A percentile compares a stretch with the other conserved stretches of the same genome.
phyloP scores from a whole-genome alignment of 768 basidiomycete genomes.

The Serendipita vermifera region DNA sequence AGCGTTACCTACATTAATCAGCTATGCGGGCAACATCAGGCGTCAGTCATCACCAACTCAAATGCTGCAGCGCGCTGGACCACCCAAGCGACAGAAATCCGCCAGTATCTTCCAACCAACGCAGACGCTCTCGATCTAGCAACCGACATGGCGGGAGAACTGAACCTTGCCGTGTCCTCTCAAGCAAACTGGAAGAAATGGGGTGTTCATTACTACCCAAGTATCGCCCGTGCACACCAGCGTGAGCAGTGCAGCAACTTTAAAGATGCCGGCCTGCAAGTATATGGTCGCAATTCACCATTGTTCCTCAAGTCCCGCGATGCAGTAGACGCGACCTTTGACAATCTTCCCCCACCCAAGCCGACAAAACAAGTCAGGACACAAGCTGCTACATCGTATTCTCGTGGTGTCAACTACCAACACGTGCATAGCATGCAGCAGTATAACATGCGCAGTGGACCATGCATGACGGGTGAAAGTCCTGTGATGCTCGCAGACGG shows the following conservation, averaged over 20 bases:
- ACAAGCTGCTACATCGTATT: background rate
- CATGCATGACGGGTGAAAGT: slow-evolving; percentile 14
- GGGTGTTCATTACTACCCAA: slow-evolving; percentile 16
- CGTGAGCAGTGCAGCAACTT: slow-evolving; percentile 17
- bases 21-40: background rate
- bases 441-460: slow-evolving; percentile 13
- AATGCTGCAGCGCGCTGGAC: background rate
- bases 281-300: slow-evolving; percentile 14
- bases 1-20: background rate
- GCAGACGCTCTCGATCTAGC: slow-evolving; percentile 13
- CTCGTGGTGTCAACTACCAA: background rate
- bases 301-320: slow-evolving; percentile 12
- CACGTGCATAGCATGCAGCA: slow-evolving; percentile 8
- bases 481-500: slow-evolving; percentile 9
- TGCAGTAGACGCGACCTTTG: slow-evolving; percentile 15
- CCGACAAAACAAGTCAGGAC: background rate
- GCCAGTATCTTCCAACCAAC: slow-evolving; percentile 5
- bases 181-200: slow-evolving; percentile 10
- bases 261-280: slow-evolving; percentile 15
- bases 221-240: slow-evolving; percentile 15
- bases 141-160: slow-evolving; percentile 14
- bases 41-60: background rate
- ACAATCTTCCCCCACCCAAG: slow-evolving; percentile 15
- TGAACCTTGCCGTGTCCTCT: slow-evolving; percentile 11
- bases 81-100: background rate